phyloP scores from a whole-genome alignment of 2,329 filamentous ascomycete species.

The Aureobasidium uvarum region DNA sequence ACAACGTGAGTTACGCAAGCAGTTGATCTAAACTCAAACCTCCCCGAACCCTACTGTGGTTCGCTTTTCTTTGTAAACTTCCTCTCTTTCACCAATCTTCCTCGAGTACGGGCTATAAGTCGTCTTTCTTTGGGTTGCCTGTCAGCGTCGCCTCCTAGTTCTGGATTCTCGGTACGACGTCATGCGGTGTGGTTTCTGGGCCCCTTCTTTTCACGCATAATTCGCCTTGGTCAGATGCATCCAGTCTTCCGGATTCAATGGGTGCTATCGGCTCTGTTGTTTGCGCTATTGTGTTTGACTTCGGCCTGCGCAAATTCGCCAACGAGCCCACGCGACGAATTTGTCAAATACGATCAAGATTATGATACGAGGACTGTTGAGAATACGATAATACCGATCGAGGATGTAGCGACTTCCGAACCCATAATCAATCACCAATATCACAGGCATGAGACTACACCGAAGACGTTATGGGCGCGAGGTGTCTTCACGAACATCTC shows the following conservation, averaged over 20 bases:
- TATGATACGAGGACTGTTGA: not conserved
- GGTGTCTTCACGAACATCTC: not conserved
- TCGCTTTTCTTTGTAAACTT: not conserved
- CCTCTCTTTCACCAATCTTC: not conserved
- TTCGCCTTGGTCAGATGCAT: not conserved
- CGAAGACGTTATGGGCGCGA: not conserved
- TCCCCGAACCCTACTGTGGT: not conserved
- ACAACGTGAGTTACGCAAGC: not conserved
- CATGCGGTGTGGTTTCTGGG: constrained; percentile 1
- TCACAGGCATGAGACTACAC: not conserved
- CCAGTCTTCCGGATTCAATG: not conserved
- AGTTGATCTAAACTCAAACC: not conserved
- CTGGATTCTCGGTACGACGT: not conserved
- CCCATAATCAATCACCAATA: not conserved
- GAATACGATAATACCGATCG: not conserved
- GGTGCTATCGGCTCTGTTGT: not conserved
- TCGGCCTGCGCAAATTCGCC: not conserved
- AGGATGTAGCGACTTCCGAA: not conserved
- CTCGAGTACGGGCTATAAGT: too few species aligned
- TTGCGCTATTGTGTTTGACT: not conserved
- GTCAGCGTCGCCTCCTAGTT: too few species aligned
- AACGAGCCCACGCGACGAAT: not conserved
- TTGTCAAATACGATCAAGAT: not conserved
- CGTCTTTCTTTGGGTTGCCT: not conserved
- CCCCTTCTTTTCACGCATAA: not conserved